A percentile compares a stretch with the other conserved stretches of the same genome.
These are phyloP conservation scores for Macrolepiota fuliginosa DNA, from an alignment of 768 basidiomycete genomes.

Conservation along the genomic window DNA sequence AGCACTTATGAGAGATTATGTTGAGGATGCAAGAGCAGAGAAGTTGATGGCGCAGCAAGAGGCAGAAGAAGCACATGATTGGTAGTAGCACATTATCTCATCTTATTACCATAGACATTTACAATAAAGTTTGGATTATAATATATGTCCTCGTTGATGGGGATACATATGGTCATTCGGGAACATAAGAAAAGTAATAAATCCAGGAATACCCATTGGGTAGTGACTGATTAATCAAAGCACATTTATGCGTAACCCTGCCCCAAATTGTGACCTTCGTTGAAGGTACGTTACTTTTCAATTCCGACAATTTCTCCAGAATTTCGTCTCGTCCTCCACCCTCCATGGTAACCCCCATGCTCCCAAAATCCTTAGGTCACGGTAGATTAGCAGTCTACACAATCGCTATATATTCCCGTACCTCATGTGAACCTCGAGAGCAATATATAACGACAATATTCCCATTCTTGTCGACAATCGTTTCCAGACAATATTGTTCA, in stretches of 20 bases:
- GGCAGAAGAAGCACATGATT: slow-evolving; percentile 22
- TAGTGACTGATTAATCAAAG: neutral
- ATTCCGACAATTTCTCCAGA: neutral
- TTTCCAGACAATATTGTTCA: neutral
- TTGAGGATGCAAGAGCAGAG: slow-evolving; percentile 37
- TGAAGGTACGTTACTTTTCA: neutral
- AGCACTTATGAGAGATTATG: slow-evolving; percentile 62
- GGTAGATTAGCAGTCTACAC: neutral
- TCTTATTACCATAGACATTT: neutral
- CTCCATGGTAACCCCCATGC: neutral
- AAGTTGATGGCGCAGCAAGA: neutral
- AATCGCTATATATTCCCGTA: neutral
- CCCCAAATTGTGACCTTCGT: neutral
- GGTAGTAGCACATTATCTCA: neutral
- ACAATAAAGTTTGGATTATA: too few species aligned
- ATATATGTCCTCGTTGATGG: neutral
- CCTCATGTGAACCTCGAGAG: neutral
- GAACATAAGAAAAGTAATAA: neutral
- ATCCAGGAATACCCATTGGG: neutral
- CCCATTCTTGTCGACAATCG: neutral
- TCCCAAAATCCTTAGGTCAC: neutral
- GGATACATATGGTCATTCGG: too few species aligned
- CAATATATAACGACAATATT: neutral
- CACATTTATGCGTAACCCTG: neutral
- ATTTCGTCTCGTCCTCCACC: neutral